These are phyloP conservation scores for Boehmeria nivea DNA, from an alignment of 306 rosid genomes.

Conservation along the genomic window DNA sequence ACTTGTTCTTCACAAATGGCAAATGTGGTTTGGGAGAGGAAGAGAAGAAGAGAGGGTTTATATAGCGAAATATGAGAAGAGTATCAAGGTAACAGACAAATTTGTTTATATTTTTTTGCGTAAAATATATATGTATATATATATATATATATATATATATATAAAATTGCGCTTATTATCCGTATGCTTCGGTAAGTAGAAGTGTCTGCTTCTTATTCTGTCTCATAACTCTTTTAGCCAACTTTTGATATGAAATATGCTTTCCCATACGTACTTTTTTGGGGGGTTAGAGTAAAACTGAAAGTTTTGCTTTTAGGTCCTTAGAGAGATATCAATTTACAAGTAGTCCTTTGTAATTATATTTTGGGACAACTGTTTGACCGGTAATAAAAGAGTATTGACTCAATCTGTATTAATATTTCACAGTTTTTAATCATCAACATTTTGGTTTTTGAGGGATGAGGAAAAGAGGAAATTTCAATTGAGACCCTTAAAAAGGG, in stretches of 20 bases:
- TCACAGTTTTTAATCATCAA: too few relatives aligned
- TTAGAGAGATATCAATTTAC: background rate
- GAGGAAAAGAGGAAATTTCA: too few relatives aligned
- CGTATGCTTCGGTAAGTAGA: conserved; percentile 2
- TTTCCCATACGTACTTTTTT: conserved; percentile 3
- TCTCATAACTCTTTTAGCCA: background rate
- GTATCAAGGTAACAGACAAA: background rate
- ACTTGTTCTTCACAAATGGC: conserved; percentile 1
- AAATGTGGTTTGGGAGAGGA: conserved; percentile 1
- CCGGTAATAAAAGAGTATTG: too few relatives aligned
- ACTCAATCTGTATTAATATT: too few relatives aligned
- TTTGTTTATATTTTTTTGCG: background rate
- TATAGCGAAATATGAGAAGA: conserved; percentile 19
- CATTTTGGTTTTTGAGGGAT: too few relatives aligned
- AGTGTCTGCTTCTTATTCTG: conserved; percentile 1
- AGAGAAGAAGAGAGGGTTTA: conserved; percentile 13
- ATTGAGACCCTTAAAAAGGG: too few relatives aligned
- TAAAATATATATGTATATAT: background rate
- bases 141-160: background rate
- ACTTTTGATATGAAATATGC: background rate
- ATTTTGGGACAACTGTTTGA: too few relatives aligned
- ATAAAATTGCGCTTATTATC: background rate
- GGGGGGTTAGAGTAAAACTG: background rate
- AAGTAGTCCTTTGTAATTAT: background rate
- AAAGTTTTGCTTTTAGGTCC: background rate